phyloP scores from a whole-genome alignment of 1,139 yeast genomes.

The Blastobotrys aristatus region DNA sequence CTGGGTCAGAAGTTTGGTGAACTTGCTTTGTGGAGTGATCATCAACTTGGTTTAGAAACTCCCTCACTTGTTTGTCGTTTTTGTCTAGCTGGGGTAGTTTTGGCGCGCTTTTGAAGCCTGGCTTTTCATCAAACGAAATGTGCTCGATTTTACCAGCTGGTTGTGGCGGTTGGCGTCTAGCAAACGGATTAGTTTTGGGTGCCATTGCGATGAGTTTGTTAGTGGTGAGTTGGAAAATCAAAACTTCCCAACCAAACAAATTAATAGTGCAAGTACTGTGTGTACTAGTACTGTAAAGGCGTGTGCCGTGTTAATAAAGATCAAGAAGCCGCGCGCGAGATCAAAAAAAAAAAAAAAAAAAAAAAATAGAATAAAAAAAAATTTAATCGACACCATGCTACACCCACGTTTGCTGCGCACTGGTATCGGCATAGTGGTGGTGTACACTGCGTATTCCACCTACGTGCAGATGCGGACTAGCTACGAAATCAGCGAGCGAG shows the following conservation, averaged over 20 bases:
- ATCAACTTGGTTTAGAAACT: not conserved
- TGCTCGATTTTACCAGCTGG: not conserved
- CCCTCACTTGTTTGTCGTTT: not conserved
- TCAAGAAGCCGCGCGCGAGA: not conserved
- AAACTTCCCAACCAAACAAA: no score
- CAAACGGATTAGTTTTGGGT: no score
- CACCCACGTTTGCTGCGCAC: slow-evolving; percentile 30
- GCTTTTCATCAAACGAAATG: not conserved
- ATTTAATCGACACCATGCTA: not conserved
- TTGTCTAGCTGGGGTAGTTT: not conserved
- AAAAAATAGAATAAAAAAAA: no score
- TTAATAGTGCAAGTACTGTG: no score
- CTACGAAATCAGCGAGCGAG: slow-evolving; percentile 51
- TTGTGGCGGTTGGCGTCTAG: no score
- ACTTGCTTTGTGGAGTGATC: slow-evolving; percentile 14
- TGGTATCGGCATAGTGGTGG: slow-evolving; percentile 51
- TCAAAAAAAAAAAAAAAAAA: no score
- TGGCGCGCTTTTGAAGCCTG: not conserved
- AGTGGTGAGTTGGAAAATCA: no score
- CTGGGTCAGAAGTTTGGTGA: slow-evolving; percentile 31
- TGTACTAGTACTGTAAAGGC: no score
- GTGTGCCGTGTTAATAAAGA: no score
- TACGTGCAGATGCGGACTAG: slow-evolving; percentile 56
- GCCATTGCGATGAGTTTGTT: no score
- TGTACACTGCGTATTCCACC: slow-evolving; percentile 65